phyloP scores from a whole-genome alignment of 441 rosid species.

The Croton setiger region DNA sequence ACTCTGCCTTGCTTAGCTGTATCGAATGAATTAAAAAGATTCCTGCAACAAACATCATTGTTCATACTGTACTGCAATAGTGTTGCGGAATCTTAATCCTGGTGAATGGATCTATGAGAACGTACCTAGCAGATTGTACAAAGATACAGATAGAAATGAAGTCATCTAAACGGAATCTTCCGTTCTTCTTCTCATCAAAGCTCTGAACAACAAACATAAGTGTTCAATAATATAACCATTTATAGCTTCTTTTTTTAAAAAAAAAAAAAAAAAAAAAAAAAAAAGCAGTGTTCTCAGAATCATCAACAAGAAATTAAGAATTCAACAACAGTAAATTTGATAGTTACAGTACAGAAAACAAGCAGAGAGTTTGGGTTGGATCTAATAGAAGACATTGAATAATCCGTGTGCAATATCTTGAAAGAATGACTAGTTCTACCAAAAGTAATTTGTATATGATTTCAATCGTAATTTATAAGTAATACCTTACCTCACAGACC shows the following conservation, averaged over 20 bases:
- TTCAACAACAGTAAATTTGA: neutral
- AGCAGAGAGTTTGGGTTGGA: neutral
- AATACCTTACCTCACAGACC: conserved; percentile 52
- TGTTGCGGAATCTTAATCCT: no score
- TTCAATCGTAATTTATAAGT: neutral
- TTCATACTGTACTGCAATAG: neutral
- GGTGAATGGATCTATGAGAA: conserved; percentile 4
- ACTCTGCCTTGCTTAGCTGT: conserved; percentile 68
- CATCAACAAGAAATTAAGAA: neutral
- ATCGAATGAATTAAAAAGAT: conserved; percentile 62
- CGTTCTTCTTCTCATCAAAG: conserved; percentile 62
- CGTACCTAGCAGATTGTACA: conserved; percentile 61
- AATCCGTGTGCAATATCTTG: neutral
- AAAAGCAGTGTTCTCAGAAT: neutral
- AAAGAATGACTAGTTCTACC: neutral
- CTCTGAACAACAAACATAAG: conserved; percentile 36
- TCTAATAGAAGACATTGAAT: neutral
- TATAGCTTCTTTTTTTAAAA: no score
- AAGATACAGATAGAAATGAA: conserved; percentile 70
- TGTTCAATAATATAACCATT: neutral
- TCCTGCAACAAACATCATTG: conserved; percentile 33
- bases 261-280: no score
- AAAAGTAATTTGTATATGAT: neutral
- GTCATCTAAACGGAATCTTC: conserved; percentile 56
- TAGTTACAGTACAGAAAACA: neutral